Evolutionary conservation across 306 rosid genomes (phyloP), one percentile per base, ranked within the genome.

Genomic region (Cicer judaicum): DNA sequence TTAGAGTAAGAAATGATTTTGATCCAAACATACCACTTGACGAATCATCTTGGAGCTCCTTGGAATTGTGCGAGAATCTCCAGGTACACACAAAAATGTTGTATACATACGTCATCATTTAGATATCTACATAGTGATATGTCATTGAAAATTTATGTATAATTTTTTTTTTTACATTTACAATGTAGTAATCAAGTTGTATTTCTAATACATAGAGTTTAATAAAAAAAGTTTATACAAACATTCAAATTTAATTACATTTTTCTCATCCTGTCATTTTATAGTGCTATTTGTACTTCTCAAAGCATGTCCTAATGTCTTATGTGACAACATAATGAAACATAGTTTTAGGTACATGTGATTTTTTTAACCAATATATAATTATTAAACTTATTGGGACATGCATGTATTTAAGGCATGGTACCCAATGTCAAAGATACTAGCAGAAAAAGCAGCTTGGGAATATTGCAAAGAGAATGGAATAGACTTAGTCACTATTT

Each of bases 401-500:
- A 29, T n/a, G 8, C 10, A 21, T 50, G 38, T n/a, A 16, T 42
- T 61, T 56, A 57, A 89, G 97, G 68, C 89, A 50, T 92, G 98
- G 98, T 90, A 94, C 67, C 80, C 77, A 10, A 62, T 91, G 82
- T 84, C 96, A 39, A 94, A 94, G 82, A 87, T 88, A n/a, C 54
- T 83, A 34, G 97, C 95, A 41, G 97, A 91, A 72, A 88, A 43
- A 81, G 91, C 95, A 64, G 97, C 96, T 4, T 91, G 92, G 97
- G 96, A 85, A 2, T 94, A 86, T 82, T 86, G 97, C 91, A 85
- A 78, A 60, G 83, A 87, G 48, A 87, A 87, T 52, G 84, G 83
- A 55, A 89, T 91, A 55, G 64, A 89, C 64, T 75, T 93, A 12
- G 92, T 93, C 3, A 88, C 98, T 0, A 70, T 90, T 63, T 84